These are phyloP conservation scores for Mucuna pruriens DNA, from an alignment of 306 rosid genomes.

Conservation along the genomic window DNA sequence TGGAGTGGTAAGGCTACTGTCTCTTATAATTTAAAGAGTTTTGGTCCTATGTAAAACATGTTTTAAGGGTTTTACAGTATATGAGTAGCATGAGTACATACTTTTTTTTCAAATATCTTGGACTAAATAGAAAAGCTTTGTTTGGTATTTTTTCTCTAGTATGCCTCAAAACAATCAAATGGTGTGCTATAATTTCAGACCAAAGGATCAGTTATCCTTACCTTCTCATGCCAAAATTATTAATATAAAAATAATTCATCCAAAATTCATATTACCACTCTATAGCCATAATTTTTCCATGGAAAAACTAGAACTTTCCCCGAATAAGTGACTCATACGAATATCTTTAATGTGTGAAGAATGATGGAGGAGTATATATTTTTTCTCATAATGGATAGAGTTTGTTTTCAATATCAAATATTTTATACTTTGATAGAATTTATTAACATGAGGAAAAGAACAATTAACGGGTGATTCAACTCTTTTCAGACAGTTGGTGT, in stretches of 20 bases:
- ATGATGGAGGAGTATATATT: not conserved
- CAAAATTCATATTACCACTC: not conserved
- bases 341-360: not conserved
- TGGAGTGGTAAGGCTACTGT: constrained; percentile 74
- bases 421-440: constrained; percentile 9
- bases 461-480: constrained; percentile 41
- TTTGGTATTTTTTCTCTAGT: not conserved
- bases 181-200: not conserved
- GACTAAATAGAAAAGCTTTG: not conserved
- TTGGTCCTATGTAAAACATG: not conserved
- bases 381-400: not conserved
- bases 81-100: constrained; percentile 12
- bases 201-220: not conserved
- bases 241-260: not conserved
- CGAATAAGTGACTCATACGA: not conserved
- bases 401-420: constrained; percentile 8
- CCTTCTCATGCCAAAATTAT: not conserved
- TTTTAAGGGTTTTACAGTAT: not conserved
- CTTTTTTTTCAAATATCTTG: constrained; percentile 1
- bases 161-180: not conserved
- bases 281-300: not conserved
- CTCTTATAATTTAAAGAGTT: constrained; percentile 5
- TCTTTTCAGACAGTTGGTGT: constrained; percentile 71
- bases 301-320: not conserved
- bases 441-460: not conserved